These are phyloP conservation scores for Samsoniella hepiali DNA, from an alignment of 2,329 filamentous ascomycete genomes.

Conservation along the genomic window DNA sequence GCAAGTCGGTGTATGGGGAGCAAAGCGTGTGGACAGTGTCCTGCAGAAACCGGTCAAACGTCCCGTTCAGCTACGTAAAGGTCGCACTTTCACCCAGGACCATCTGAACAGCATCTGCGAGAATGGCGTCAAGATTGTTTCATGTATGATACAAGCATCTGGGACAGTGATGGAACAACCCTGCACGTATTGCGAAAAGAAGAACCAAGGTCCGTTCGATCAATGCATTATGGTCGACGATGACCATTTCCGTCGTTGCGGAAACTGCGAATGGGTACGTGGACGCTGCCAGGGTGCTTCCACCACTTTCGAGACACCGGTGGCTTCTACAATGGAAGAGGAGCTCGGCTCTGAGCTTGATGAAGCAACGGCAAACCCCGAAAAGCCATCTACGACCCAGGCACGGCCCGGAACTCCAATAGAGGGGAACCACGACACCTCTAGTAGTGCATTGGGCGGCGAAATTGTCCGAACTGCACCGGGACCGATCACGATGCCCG, in stretches of 20 bases:
- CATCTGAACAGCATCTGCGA: background rate
- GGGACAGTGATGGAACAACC: background rate
- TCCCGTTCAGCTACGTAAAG: background rate
- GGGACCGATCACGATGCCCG: background rate
- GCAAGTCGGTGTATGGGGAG: background rate
- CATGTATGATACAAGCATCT: conserved; percentile 5
- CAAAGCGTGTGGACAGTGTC: background rate
- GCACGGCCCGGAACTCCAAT: background rate
- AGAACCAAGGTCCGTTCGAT: background rate
- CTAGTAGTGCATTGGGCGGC: background rate
- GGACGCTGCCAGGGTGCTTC: conserved; percentile 1
- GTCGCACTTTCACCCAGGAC: background rate
- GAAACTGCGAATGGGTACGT: conserved; percentile 1
- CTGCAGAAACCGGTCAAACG: background rate
- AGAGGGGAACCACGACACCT: background rate
- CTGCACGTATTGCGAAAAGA: conserved; percentile 2
- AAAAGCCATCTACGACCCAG: background rate
- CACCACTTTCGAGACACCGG: background rate
- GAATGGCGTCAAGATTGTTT: background rate
- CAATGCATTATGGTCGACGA: background rate
- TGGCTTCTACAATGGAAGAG: background rate
- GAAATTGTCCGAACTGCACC: background rate
- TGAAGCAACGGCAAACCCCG: background rate
- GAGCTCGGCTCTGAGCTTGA: background rate
- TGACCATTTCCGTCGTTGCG: background rate